Conservation (phyloP, 257 asterid species). For the Ligustrum vulgare region DNA sequence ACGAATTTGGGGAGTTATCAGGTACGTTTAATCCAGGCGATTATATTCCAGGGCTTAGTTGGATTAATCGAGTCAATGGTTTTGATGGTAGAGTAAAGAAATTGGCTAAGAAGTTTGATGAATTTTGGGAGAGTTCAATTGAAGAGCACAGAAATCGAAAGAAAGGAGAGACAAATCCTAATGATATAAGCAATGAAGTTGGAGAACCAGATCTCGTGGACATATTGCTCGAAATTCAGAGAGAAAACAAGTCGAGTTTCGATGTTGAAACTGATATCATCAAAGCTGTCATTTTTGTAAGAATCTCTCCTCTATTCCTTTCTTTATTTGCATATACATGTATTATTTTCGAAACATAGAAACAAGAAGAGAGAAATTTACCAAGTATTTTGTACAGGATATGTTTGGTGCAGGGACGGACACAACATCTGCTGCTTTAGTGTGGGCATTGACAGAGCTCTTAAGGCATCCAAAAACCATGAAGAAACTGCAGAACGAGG, state of each 20-base stretch:
- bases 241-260: neutral
- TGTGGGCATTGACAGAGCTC: neutral
- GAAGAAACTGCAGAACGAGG: neutral
- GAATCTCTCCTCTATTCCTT: neutral
- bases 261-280: neutral
- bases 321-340: neutral
- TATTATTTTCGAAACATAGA: too few species aligned
- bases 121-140: neutral
- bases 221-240: neutral
- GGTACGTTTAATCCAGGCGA: neutral
- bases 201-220: neutral
- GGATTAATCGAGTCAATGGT: neutral
- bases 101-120: neutral
- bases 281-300: neutral
- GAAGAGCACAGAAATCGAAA: neutral
- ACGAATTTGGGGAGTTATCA: neutral
- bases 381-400: too few species aligned
- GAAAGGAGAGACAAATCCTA: neutral
- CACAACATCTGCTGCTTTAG: neutral
- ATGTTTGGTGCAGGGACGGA: neutral
- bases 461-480: neutral
- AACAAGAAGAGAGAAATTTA: too few species aligned
- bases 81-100: neutral
- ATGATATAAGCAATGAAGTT: neutral
- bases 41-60: neutral